Percentiles rank a stretch among this genome's conserved stretches.
Evolutionary conservation across 208 protist genomes (phyloP).

Genomic region (Giardia duodenalis): DNA sequence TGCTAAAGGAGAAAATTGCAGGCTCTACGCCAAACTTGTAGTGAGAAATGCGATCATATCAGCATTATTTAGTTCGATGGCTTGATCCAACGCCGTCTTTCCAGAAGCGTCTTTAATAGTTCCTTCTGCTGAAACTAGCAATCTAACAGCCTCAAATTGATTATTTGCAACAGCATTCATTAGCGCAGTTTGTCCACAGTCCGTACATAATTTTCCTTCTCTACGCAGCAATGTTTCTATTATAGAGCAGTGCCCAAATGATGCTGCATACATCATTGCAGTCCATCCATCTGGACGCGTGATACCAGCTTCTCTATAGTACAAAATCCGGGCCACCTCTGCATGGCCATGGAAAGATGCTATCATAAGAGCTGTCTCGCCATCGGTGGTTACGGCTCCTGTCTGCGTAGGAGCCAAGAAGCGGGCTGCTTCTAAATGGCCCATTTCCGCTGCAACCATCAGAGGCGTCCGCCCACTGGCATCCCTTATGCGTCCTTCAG

Average conservation of each 20-base stretch:
- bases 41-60: not conserved
- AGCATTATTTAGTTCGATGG: not conserved
- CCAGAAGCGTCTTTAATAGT: not conserved
- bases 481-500: not conserved
- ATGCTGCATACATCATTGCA: not conserved
- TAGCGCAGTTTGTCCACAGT: not conserved
- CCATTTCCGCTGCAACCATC: not conserved
- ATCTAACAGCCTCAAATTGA: not conserved
- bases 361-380: not conserved
- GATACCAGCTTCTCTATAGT: not conserved
- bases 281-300: not conserved
- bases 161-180: not conserved
- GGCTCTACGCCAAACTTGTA: no score
- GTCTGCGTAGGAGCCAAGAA: not conserved
- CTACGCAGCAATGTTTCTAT: not conserved
- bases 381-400: not conserved
- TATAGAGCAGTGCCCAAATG: not conserved
- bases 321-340: not conserved
- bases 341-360: not conserved
- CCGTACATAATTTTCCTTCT: not conserved
- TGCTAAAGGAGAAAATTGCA: no score
- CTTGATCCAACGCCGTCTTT: not conserved
- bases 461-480: not conserved
- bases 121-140: not conserved
- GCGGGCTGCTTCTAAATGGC: not conserved